Evolutionary conservation across 106 monocot genomes (phyloP), one percentile per base, ranked within the genome.

Genomic region (Triglochin maritima): DNA sequence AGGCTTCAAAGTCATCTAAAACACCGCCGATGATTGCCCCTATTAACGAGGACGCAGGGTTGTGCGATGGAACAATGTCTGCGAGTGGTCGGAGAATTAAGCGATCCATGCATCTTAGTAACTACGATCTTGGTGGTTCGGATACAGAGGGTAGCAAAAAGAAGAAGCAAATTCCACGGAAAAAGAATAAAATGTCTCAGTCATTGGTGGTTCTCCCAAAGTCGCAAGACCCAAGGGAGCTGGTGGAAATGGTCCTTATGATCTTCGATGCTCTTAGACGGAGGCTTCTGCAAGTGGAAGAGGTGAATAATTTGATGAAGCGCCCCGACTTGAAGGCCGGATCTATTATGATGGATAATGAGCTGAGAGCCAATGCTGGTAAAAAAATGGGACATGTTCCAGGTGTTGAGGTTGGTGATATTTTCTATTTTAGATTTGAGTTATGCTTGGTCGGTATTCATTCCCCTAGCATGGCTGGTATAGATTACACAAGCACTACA

Each of bases 361-460:
- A 86, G 43, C 64, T 88, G 4, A 56, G 83, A 17, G 78, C 78
- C 7, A 93, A 88, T 59, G 45, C 56, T 5, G 81, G 68, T 14
- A 93, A 88, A 72, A 77, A 79, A 42, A 71, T 89, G 48, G 93
- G 93, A 44, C 12, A 53, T 2, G 69, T 93, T 45, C 85, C 93
- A 41, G 93, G 93, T 14, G 72, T 86, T 57, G 78, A 86, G 50
- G 63, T 94, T 17, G 93, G 93, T 12, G 93, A 94, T 62, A 80
- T 87, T 9, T 93, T 93, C 66, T 93, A 81, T 63, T 93, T 83
- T 69, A 79, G 93, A 71, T 81, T 86, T 43, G 93, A 93, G 67
- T 54, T 89, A 65, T 86, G 86, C 49, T 49, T 93, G 65, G 62
- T 86, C 53, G 93, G 93, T 3, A 60, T 93, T 68, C 93, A 93